A percentile compares a stretch with the other conserved stretches of the same genome.
phyloP scores from a whole-genome alignment of 176 grass and related monocot species.

The Carex pumila region DNA sequence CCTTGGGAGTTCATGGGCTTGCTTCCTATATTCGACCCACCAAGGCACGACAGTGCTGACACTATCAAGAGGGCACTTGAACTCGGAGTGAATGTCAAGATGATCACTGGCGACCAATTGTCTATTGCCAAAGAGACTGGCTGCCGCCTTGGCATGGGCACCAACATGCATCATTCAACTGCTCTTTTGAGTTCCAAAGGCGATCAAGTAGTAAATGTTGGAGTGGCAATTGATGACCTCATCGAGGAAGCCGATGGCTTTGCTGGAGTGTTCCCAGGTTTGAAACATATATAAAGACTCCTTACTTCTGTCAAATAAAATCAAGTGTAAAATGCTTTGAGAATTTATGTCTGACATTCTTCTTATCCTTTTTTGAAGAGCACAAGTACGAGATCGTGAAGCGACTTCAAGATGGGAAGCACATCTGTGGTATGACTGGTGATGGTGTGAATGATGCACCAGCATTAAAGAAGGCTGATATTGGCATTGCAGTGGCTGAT shows the following conservation, averaged over 20 bases:
- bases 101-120: constrained; percentile 87
- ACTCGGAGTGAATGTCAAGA: constrained; percentile 90
- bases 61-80: constrained; percentile 60
- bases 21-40: constrained; percentile 72
- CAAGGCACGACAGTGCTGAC: constrained; percentile 64
- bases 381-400: constrained; percentile 96
- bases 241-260: constrained; percentile 88
- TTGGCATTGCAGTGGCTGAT: constrained; percentile 80
- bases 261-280: constrained; percentile 80
- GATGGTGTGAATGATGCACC: constrained; percentile 92
- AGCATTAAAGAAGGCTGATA: constrained; percentile 88
- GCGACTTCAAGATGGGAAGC: constrained; percentile 59
- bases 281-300: neutral
- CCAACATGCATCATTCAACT: constrained; percentile 81
- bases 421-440: constrained; percentile 86
- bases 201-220: constrained; percentile 17
- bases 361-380: constrained; percentile 24
- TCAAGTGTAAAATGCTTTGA: neutral
- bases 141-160: constrained; percentile 67
- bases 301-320: neutral
- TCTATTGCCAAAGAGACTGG: constrained; percentile 89
- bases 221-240: constrained; percentile 53
- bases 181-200: constrained; percentile 38
- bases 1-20: constrained; percentile 84
- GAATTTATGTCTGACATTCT: neutral